These are phyloP conservation scores for Naganishia vaughanmartiniae DNA, from an alignment of 768 basidiomycete genomes.

Conservation along the genomic window DNA sequence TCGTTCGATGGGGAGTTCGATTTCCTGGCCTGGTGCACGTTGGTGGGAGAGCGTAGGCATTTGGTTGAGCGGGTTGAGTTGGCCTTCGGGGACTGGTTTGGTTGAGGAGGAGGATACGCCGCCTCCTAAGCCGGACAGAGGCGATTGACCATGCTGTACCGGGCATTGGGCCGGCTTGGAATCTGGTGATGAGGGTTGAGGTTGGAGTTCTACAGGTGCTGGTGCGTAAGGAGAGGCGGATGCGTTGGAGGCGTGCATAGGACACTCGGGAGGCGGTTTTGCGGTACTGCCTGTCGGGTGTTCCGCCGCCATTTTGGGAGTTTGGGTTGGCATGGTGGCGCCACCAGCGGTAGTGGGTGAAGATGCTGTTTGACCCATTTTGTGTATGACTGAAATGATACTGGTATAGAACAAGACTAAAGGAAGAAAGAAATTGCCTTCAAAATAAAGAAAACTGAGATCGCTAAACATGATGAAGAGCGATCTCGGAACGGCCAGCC, in stretches of 20 bases:
- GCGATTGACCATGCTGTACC: conserved; percentile 46
- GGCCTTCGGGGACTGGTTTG: not conserved
- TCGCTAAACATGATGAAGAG: not conserved
- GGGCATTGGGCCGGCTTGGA: conserved; percentile 52
- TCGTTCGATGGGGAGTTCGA: conserved; percentile 69
- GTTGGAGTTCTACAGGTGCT: not conserved
- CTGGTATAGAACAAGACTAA: not conserved
- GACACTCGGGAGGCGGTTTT: conserved; percentile 34
- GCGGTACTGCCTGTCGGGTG: conserved; percentile 24
- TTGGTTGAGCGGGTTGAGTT: conserved; percentile 72
- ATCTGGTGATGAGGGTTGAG: conserved; percentile 28
- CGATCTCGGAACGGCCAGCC: conserved; percentile 2
- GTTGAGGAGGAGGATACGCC: not conserved
- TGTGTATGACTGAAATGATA: not conserved
- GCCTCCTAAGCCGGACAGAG: conserved; percentile 19
- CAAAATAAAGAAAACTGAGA: not conserved
- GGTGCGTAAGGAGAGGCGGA: conserved; percentile 25
- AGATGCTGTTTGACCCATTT: conserved; percentile 28
- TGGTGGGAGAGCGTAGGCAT: conserved; percentile 80
- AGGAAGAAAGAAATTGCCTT: not conserved
- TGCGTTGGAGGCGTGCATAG: conserved; percentile 32
- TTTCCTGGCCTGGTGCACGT: conserved; percentile 61
- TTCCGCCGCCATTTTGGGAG: not conserved
- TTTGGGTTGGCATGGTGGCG: conserved; percentile 1
- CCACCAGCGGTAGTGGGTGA: conserved; percentile 17